A percentile compares a stretch with the other conserved stretches of the same genome.
phyloP scores from a whole-genome alignment of 306 rosid genomes.

The Vachellia pachyceras region DNA sequence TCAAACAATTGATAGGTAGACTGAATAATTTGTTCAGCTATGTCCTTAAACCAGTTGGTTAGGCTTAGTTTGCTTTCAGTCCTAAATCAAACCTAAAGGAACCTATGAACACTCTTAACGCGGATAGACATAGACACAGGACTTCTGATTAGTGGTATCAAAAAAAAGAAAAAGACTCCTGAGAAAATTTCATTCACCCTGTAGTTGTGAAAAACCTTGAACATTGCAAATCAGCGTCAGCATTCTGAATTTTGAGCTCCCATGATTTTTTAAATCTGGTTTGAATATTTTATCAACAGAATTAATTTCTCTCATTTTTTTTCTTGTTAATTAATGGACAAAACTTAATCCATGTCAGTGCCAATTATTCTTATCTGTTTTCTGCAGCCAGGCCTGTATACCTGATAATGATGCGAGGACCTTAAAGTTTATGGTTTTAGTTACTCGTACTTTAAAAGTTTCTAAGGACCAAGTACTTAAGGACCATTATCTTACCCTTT shows the following conservation, averaged over 20 bases:
- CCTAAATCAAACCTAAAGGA: not conserved
- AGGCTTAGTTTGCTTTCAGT: not conserved
- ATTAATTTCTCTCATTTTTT: slow-evolving; percentile 8
- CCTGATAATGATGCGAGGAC: slow-evolving; percentile 69
- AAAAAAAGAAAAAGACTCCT: not conserved
- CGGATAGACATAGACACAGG: not conserved
- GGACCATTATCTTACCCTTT: slow-evolving; percentile 61
- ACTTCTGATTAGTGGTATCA: not conserved
- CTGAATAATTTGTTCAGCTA: not conserved
- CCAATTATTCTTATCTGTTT: slow-evolving; percentile 37
- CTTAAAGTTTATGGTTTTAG: slow-evolving; percentile 65
- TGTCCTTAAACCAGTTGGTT: not conserved
- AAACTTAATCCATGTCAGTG: not conserved
- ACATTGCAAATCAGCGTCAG: slow-evolving; percentile 18
- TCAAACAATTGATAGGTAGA: not conserved
- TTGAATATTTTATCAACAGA: slow-evolving; percentile 4
- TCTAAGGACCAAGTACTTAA: slow-evolving; percentile 55
- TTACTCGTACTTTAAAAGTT: slow-evolving; percentile 54
- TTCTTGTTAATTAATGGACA: not conserved
- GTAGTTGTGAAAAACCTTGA: slow-evolving; percentile 16
- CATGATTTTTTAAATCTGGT: slow-evolving; percentile 34
- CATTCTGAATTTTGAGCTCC: slow-evolving; percentile 18
- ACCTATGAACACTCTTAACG: not conserved
- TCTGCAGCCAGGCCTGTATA: slow-evolving; percentile 50
- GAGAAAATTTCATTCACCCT: slow-evolving; percentile 9